phyloP scores from a whole-genome alignment of 352 stramenopile species.

The Phytophthora citrophthora region DNA sequence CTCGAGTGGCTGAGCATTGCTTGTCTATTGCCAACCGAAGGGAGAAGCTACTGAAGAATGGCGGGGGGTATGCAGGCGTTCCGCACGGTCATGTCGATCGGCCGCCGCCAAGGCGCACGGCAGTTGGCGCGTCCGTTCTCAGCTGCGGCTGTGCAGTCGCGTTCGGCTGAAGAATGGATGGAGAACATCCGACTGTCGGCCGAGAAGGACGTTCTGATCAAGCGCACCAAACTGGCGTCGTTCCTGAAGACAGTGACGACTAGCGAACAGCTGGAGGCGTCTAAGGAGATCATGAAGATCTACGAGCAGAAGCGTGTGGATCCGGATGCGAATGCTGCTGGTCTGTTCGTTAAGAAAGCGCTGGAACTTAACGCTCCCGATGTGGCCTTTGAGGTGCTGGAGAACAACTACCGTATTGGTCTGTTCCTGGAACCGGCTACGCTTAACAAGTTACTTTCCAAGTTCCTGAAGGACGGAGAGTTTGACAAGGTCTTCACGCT shows the following conservation, averaged over 20 bases:
- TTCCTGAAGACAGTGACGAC: conserved; percentile 87
- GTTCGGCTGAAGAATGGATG: conserved; percentile 80
- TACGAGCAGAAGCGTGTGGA: conserved; percentile 88
- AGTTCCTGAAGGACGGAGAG: conserved; percentile 82
- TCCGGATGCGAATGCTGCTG: conserved; percentile 75
- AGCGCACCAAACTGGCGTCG: conserved; percentile 83
- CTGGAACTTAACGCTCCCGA: conserved; percentile 76
- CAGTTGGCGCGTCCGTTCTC: conserved; percentile 45
- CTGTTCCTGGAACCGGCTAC: conserved; percentile 82
- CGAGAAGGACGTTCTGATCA: conserved; percentile 81
- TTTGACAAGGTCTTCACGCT: conserved; percentile 83
- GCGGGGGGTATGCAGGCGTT: conserved; percentile 69
- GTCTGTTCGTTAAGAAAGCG: conserved; percentile 85
- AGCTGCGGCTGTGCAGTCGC: conserved; percentile 37
- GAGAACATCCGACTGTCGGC: conserved; percentile 79
- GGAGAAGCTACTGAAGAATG: conserved; percentile 17
- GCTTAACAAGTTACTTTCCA: conserved; percentile 85
- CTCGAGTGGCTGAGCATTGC: conserved; percentile 5
- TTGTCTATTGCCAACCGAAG: conserved; percentile 17
- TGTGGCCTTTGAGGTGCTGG: conserved; percentile 79
- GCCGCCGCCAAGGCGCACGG: conserved; percentile 53
- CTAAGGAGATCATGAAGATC: conserved; percentile 89
- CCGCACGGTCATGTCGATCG: conserved; percentile 62
- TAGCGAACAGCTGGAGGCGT: conserved; percentile 77
- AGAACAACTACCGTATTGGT: conserved; percentile 84